A percentile compares a stretch with the other conserved stretches of the same genome.
Evolutionary conservation across 345 rosid genomes (phyloP).

Genomic region (Populus nigra): DNA sequence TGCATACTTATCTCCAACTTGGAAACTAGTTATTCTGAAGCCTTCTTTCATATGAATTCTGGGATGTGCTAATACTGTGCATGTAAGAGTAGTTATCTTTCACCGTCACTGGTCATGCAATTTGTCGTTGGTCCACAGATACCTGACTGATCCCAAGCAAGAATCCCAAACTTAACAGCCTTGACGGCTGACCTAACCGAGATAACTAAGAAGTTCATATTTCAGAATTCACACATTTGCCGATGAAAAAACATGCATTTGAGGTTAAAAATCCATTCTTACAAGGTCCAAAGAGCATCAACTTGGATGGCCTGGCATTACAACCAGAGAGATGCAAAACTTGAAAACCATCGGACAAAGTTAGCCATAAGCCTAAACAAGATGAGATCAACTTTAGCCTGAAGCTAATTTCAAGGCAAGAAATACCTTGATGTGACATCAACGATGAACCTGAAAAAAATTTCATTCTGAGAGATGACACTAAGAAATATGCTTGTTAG

Average conservation of each 20-base stretch:
- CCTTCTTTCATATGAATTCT: background rate
- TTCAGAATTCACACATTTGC: background rate
- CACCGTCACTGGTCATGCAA: background rate
- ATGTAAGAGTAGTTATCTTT: background rate
- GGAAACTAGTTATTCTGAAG: background rate
- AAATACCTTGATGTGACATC: background rate
- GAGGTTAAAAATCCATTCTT: background rate
- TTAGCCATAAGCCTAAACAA: background rate
- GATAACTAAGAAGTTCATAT: background rate
- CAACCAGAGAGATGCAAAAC: background rate
- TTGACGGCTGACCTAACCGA: background rate
- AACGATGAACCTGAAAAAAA: background rate
- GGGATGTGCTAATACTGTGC: background rate
- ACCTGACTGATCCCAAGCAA: background rate
- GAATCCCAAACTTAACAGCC: background rate
- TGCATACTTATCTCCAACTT: background rate
- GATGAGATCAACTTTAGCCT: constrained; percentile 1
- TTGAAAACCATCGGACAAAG: background rate
- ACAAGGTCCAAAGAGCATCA: background rate
- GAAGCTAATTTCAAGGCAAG: background rate
- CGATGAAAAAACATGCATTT: background rate
- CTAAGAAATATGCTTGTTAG: background rate
- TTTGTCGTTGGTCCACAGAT: background rate
- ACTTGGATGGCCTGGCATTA: background rate
- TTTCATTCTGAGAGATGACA: background rate